phyloP scores from a whole-genome alignment of 2,329 filamentous ascomycete species.

The Ophiostoma sp. region DNA sequence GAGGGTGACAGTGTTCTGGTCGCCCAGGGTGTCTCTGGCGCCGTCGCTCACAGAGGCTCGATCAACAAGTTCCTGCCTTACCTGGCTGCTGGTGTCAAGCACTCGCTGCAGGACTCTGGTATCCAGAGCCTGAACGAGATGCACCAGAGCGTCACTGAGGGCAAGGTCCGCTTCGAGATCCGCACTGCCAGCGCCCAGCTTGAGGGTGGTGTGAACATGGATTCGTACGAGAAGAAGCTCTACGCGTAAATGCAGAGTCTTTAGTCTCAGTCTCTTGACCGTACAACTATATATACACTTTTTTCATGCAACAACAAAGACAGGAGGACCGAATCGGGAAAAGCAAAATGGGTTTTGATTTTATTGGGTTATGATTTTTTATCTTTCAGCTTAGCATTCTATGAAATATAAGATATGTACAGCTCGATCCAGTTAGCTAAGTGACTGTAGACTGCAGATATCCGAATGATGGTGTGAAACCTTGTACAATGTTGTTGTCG shows the following conservation, averaged over 20 bases:
- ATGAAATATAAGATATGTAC: not conserved
- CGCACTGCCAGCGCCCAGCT: slow-evolving; percentile 90
- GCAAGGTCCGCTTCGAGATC: slow-evolving; percentile 84
- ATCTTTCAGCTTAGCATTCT: not conserved
- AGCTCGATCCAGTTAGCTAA: not conserved
- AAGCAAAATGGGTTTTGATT: slow-evolving; percentile 3
- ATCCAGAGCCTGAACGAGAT: slow-evolving; percentile 73
- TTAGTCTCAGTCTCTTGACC: not conserved
- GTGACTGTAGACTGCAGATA: too few relatives aligned
- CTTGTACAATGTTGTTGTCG: too few relatives aligned
- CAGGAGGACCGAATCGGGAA: slow-evolving; percentile 6
- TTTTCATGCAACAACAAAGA: not conserved
- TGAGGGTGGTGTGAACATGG: slow-evolving; percentile 96
- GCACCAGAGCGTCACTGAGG: slow-evolving; percentile 66
- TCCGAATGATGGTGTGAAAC: too few relatives aligned
- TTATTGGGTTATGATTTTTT: slow-evolving; percentile 9
- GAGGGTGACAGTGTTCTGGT: slow-evolving; percentile 93
- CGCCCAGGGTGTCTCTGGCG: slow-evolving; percentile 90
- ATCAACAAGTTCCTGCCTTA: slow-evolving; percentile 96
- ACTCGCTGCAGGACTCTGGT: slow-evolving; percentile 94
- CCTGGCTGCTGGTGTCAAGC: slow-evolving; percentile 89
- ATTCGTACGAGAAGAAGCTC: slow-evolving; percentile 99
- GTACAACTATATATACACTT: not conserved
- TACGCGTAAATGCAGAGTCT: slow-evolving; percentile 59
- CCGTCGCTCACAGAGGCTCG: slow-evolving; percentile 74